A percentile compares a stretch with the other conserved stretches of the same genome.
Conservation (phyloP, 768 basidiomycete genomes). For the Tylopilus cervinicoccineus region DNA sequence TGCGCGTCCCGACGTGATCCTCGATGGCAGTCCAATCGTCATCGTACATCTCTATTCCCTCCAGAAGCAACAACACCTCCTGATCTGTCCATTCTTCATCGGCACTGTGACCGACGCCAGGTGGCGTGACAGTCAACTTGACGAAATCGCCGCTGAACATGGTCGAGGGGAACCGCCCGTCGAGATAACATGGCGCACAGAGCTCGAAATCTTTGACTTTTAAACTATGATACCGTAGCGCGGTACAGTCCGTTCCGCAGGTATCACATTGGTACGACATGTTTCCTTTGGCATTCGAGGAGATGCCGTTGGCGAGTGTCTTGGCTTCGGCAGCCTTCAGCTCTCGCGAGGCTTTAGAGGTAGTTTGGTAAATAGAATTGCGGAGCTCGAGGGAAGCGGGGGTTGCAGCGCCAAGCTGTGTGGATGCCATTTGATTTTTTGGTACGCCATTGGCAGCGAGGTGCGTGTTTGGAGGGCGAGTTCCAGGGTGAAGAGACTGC, state of each 20-base stretch:
- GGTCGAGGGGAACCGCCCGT: slow-evolving; percentile 92
- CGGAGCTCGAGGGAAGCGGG: slow-evolving; percentile 85
- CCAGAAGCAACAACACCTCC: slow-evolving; percentile 84
- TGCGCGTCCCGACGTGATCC: slow-evolving; percentile 88
- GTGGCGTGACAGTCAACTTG: slow-evolving; percentile 53
- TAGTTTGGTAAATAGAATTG: slow-evolving; percentile 83
- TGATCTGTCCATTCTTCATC: slow-evolving; percentile 87
- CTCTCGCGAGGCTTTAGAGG: slow-evolving; percentile 74
- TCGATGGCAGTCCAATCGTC: slow-evolving; percentile 95
- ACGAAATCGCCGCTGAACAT: slow-evolving; percentile 99
- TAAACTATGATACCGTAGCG: slow-evolving; percentile 85
- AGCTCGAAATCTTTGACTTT: slow-evolving; percentile 91
- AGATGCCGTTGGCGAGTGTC: slow-evolving; percentile 49
- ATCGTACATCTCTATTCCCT: slow-evolving; percentile 97
- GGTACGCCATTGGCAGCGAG: slow-evolving; percentile 47
- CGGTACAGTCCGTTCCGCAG: slow-evolving; percentile 90
- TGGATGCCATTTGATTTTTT: slow-evolving; percentile 30
- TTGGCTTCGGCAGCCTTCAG: slow-evolving; percentile 67
- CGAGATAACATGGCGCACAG: slow-evolving; percentile 90
- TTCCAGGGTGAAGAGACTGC: slow-evolving; percentile 87
- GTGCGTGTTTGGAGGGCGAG: slow-evolving; percentile 48
- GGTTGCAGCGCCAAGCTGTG: slow-evolving; percentile 19
- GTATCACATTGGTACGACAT: slow-evolving; percentile 81
- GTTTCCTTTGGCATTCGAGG: slow-evolving; percentile 45
- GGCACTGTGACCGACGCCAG: slow-evolving; percentile 33